Evolutionary conservation across 768 basidiomycete genomes (phyloP).

Genomic region (Hypholoma sublateritium): DNA sequence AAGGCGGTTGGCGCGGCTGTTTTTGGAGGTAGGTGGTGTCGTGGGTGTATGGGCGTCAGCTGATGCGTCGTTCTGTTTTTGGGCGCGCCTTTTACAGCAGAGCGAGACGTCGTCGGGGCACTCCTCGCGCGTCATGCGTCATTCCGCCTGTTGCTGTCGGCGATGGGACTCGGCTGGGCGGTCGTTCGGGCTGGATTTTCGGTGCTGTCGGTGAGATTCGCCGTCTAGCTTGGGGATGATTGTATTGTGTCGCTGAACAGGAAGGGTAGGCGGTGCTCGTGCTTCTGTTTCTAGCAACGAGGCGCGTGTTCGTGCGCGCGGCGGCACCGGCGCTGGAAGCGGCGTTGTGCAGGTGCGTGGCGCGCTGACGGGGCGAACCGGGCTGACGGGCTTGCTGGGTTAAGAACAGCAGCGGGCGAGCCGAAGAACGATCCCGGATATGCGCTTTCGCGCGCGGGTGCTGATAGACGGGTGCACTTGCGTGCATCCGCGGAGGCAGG

Average conservation of each 20-base stretch:
- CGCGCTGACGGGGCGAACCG: not conserved
- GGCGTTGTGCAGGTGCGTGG: conserved; percentile 1
- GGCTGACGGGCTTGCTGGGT: too few relatives aligned
- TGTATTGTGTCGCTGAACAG: not conserved
- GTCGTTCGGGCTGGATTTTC: conserved; percentile 34
- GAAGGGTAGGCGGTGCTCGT: conserved; percentile 32
- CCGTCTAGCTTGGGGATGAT: not conserved
- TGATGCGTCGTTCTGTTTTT: not conserved
- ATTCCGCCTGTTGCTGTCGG: conserved; percentile 24
- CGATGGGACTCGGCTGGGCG: conserved; percentile 27
- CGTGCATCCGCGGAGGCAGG: not conserved
- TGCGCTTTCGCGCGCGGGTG: not conserved
- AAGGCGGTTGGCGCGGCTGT: not conserved
- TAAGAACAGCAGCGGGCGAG: too few relatives aligned
- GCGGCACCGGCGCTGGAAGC: not conserved
- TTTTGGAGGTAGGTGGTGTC: not conserved
- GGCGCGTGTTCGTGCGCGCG: conserved; percentile 19
- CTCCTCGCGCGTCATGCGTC: conserved; percentile 22
- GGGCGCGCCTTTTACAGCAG: not conserved
- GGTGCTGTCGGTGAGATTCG: conserved; percentile 36
- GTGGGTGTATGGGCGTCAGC: not conserved
- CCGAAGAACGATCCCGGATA: not conserved
- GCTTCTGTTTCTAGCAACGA: conserved; percentile 29
- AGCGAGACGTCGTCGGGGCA: conserved; percentile 17
- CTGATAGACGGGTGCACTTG: not conserved